phyloP scores from a whole-genome alignment of 345 rosid species.

The Boechera stricta region DNA sequence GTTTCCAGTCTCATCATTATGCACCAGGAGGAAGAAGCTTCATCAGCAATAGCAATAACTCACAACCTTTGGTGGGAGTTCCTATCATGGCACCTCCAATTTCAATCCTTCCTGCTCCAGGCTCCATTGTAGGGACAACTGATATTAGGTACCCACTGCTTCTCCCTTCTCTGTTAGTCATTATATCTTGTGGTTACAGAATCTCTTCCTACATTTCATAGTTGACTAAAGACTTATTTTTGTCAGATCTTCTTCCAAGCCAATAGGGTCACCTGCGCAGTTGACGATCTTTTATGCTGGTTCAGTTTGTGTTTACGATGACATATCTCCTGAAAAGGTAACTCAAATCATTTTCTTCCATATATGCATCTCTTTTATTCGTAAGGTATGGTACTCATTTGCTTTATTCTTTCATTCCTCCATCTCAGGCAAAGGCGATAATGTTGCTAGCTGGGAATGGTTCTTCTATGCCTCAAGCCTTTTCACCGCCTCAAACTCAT shows the following conservation, averaged over 20 bases:
- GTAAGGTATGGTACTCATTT: constrained; percentile 21
- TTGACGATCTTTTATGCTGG: constrained; percentile 79
- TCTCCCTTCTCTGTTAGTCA: constrained; percentile 4
- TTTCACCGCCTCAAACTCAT: constrained; percentile 46
- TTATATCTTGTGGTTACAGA: not conserved
- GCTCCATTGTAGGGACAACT: constrained; percentile 64
- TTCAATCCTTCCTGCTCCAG: constrained; percentile 52
- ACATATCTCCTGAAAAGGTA: constrained; percentile 76
- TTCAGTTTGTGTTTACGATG: constrained; percentile 71
- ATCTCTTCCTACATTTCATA: constrained; percentile 5
- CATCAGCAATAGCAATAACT: constrained; percentile 39
- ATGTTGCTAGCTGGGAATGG: constrained; percentile 80
- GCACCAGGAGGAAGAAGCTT: constrained; percentile 47
- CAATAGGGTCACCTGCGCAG: constrained; percentile 59
- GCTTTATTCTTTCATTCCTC: constrained; percentile 35
- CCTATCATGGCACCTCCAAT: constrained; percentile 59
- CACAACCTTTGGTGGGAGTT: constrained; percentile 58
- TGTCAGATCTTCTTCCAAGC: constrained; percentile 54
- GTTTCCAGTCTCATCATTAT: constrained; percentile 56
- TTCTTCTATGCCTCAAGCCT: constrained; percentile 48
- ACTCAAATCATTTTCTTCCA: not conserved
- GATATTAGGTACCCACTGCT: constrained; percentile 60
- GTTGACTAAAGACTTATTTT: constrained; percentile 30
- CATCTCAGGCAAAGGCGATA: constrained; percentile 72
- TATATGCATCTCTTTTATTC: not conserved